Base-by-base conservation (phyloP, 257 asterid species). In the Scutellaria minor region DNA sequence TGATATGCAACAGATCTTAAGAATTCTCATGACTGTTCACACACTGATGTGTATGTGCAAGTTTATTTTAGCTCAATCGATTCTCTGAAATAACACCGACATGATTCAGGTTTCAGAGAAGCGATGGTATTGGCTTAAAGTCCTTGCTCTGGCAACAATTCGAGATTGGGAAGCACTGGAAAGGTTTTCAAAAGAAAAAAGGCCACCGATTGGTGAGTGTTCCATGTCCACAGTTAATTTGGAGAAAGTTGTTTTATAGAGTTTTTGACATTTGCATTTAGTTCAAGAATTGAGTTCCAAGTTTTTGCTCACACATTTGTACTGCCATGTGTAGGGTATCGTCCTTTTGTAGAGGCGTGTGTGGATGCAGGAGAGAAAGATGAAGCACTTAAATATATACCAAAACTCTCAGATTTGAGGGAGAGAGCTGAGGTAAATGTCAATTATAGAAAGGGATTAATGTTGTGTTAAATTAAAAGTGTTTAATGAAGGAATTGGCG, bases 101-200 rank as follows among this genome's bases (percentile, higher is more conserved):
- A 70, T 85, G 76, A 70, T 85, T 79, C 83, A 94, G 98, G 97
- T 91, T 78, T 90, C 98, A 0, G 99, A 94, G 66, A 94, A 91
- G 86, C 81, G 97, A 41, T 95, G 98, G 98, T 95, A 95, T 80
- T 92, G 99, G 99, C 99, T 95, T 54, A 95, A 95, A 80, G 93
- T 82, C 61, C 88, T 94, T 70, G 97, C 99, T 58, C 85, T 94
- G 85, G 97, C 95, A 67, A 94, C 99, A 76, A 85, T 85, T 68
- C 82, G 96, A 73, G 97, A 89, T 72, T 94, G 99, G 99, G 95
- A 85, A 77, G 91, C 97, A 57, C 78, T 94, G 61, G 99, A 94
- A 76, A 88, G 82, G 57, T 94, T 91, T 69, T 90, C 97, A 24
- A 91, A 89, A 80, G 99, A 94, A 88, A 94, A 81, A 78, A 84